phyloP scores from a whole-genome alignment of 306 rosid genomes.

The Pueraria montana region DNA sequence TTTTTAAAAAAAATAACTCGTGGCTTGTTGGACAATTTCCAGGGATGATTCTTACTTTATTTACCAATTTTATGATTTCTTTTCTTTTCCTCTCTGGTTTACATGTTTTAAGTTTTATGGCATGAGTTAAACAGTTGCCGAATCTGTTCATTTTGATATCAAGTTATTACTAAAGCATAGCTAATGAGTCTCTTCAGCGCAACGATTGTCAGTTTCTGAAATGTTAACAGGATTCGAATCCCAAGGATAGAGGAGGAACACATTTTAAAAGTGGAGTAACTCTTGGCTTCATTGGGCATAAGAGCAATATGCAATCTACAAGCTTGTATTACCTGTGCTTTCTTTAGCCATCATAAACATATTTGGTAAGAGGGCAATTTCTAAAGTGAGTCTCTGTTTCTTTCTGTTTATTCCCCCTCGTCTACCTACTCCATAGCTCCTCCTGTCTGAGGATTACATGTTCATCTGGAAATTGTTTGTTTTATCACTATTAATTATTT shows the following conservation, averaged over 20 bases:
- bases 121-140: not conserved
- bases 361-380: not conserved
- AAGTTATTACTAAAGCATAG: not conserved
- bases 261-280: slow-evolving; percentile 15
- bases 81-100: slow-evolving; percentile 26
- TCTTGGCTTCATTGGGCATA: not conserved
- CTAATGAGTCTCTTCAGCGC: not conserved
- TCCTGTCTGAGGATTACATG: not conserved
- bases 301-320: slow-evolving; percentile 15
- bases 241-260: not conserved
- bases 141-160: slow-evolving; percentile 13
- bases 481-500: not conserved
- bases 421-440: not conserved
- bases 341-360: not conserved
- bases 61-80: slow-evolving; percentile 27
- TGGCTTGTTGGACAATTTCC: slow-evolving; percentile 31
- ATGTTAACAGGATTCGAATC: slow-evolving; percentile 11
- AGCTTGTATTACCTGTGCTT: not conserved
- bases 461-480: not conserved
- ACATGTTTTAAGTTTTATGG: slow-evolving; percentile 28
- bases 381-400: not conserved
- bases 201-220: slow-evolving; percentile 16
- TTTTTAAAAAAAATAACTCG: not conserved
- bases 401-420: not conserved
- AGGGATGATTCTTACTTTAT: slow-evolving; percentile 18